phyloP scores from a whole-genome alignment of 208 protist species.

The Leishmania mexicana region DNA sequence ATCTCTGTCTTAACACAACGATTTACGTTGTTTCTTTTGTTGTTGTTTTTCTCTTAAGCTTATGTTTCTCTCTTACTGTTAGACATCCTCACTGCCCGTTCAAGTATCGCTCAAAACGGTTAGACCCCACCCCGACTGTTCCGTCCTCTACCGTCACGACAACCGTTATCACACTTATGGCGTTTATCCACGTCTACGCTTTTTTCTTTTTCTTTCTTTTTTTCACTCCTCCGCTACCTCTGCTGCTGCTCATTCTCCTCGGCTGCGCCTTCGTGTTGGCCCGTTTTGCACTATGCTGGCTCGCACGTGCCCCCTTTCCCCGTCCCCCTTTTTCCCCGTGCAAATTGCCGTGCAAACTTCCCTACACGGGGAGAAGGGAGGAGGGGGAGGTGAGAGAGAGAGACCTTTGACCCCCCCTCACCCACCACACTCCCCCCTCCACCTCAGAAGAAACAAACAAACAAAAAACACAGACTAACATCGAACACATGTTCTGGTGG shows the following conservation, averaged over 20 bases:
- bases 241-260: background rate
- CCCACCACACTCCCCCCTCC: too few relatives aligned
- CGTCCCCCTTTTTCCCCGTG: background rate
- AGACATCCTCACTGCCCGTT: background rate
- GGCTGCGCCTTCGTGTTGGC: background rate
- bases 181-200: background rate
- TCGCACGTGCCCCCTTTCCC: background rate
- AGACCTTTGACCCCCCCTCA: too few relatives aligned
- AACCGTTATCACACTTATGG: background rate
- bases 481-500: too few relatives aligned
- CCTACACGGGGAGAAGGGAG: too few relatives aligned
- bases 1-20: background rate
- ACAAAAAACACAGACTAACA: too few relatives aligned
- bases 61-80: background rate
- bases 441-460: too few relatives aligned
- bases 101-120: too few relatives aligned
- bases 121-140: background rate
- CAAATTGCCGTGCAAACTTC: too few relatives aligned
- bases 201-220: background rate
- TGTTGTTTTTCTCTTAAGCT: background rate
- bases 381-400: too few relatives aligned
- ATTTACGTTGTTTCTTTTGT: background rate
- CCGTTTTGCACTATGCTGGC: background rate
- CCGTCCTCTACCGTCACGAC: background rate
- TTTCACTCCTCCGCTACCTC: background rate